These are phyloP conservation scores for Coemansia reversa DNA, from an alignment of 192 early-diverging fungal genomes.

Conservation along the genomic window DNA sequence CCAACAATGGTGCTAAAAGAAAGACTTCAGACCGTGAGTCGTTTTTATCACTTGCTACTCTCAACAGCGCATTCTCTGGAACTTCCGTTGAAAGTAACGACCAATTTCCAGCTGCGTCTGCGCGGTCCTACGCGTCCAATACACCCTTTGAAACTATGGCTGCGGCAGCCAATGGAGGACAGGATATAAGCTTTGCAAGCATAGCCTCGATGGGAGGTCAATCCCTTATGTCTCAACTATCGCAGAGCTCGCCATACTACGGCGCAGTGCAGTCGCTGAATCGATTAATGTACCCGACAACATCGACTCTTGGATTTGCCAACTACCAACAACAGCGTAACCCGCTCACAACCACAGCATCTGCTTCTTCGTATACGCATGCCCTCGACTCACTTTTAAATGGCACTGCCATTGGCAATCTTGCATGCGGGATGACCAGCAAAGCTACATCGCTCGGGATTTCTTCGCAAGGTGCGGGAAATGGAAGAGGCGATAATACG, in stretches of 20 bases:
- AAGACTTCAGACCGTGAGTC: background rate
- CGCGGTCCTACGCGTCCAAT: slow-evolving; percentile 14
- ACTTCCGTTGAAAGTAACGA: background rate
- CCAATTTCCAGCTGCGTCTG: slow-evolving; percentile 4
- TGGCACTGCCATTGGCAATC: background rate
- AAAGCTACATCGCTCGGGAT: slow-evolving; percentile 9
- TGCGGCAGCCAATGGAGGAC: background rate
- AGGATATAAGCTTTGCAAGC: slow-evolving; percentile 28
- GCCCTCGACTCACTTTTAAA: slow-evolving; percentile 20
- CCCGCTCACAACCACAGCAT: background rate
- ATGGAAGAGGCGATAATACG: background rate
- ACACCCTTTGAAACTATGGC: slow-evolving; percentile 19
- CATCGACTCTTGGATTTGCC: background rate
- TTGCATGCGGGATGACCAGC: slow-evolving; percentile 1
- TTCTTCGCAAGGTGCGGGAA: slow-evolving; percentile 1
- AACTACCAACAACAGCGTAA: background rate
- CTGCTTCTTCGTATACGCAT: slow-evolving; percentile 10
- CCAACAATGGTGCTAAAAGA: too few relatives aligned
- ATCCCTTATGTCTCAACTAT: slow-evolving; percentile 21
- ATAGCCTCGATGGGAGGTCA: slow-evolving; percentile 23
- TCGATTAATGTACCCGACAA: slow-evolving; percentile 27
- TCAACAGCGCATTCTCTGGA: slow-evolving; percentile 11
- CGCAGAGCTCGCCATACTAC: slow-evolving; percentile 32
- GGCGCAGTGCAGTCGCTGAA: slow-evolving; percentile 36
- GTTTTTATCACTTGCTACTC: slow-evolving; percentile 7